Conservation (phyloP, 2,329 filamentous ascomycete species). For the Cercospora berteroae region DNA sequence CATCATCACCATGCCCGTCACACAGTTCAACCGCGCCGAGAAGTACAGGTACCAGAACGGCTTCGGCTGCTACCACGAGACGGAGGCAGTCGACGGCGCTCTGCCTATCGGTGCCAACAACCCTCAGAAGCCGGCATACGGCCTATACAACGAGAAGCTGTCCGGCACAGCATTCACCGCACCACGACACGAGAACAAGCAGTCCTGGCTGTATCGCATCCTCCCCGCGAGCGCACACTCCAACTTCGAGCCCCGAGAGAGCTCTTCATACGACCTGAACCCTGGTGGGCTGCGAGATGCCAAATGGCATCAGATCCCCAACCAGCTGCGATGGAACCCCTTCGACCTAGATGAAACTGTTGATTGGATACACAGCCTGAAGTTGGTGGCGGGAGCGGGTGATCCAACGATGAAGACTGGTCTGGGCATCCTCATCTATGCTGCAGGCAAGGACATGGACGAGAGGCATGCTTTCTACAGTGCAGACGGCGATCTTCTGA, state of each 20-base stretch:
- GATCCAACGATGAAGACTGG: slow-evolving; percentile 77
- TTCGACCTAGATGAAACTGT: slow-evolving; percentile 69
- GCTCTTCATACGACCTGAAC: slow-evolving; percentile 51
- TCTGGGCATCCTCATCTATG: slow-evolving; percentile 76
- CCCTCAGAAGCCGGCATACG: slow-evolving; percentile 74
- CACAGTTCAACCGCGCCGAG: slow-evolving; percentile 61
- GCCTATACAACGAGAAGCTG: slow-evolving; percentile 74
- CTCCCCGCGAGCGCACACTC: slow-evolving; percentile 59
- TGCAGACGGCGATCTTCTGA: slow-evolving; percentile 67
- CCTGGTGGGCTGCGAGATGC: slow-evolving; percentile 41
- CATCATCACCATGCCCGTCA: slow-evolving; percentile 57
- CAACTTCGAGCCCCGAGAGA: slow-evolving; percentile 52
- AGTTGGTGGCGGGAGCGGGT: slow-evolving; percentile 74
- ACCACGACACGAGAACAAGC: slow-evolving; percentile 56
- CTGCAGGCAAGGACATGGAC: slow-evolving; percentile 74
- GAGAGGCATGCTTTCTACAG: slow-evolving; percentile 77
- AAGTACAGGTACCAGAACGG: slow-evolving; percentile 77
- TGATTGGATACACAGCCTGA: slow-evolving; percentile 67
- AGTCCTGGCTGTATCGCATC: slow-evolving; percentile 59
- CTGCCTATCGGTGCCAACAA: slow-evolving; percentile 76
- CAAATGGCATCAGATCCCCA: slow-evolving; percentile 69
- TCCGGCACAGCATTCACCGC: slow-evolving; percentile 61
- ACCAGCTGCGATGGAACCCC: slow-evolving; percentile 77
- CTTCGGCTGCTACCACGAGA: slow-evolving; percentile 75
- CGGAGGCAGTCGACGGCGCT: slow-evolving; percentile 72